phyloP scores from a whole-genome alignment of 371 early-diverging fungal species.

The Circinella minor region DNA sequence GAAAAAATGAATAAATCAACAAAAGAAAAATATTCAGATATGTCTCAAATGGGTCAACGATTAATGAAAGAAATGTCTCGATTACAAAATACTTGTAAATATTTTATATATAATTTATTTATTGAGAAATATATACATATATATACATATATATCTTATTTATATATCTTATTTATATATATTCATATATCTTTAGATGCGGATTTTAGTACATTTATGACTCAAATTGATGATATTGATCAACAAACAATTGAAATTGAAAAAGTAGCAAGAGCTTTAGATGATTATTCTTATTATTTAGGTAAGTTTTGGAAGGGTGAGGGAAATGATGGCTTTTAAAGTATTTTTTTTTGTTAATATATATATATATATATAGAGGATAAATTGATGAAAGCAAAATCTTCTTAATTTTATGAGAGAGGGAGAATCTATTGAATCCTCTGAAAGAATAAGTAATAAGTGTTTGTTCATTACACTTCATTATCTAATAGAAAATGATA shows the following conservation, averaged over 20 bases:
- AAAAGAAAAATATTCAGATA: slow-evolving; percentile 60
- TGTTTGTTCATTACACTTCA: too few species aligned
- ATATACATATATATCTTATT: too few species aligned
- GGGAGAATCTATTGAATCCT: too few species aligned
- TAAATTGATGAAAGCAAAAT: not conserved
- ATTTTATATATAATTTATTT: not conserved
- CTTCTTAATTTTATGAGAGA: not conserved
- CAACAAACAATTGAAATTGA: slow-evolving; percentile 63
- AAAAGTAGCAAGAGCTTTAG: slow-evolving; percentile 57
- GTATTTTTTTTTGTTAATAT: not conserved
- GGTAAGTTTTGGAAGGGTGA: slow-evolving; percentile 32
- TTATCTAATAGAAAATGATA: too few species aligned
- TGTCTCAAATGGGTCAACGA: slow-evolving; percentile 63
- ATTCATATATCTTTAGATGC: slow-evolving; percentile 35
- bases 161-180: too few species aligned
- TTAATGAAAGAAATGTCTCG: slow-evolving; percentile 65
- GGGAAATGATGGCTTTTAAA: too few species aligned
- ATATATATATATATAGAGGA: not conserved
- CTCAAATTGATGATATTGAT: slow-evolving; percentile 63
- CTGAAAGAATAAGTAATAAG: too few species aligned
- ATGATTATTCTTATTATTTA: slow-evolving; percentile 65
- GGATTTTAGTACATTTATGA: slow-evolving; percentile 58
- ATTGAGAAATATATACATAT: not conserved
- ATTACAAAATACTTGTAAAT: slow-evolving; percentile 59
- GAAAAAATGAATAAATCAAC: slow-evolving; percentile 66